Conservation (phyloP, 306 rosid genomes). For the Sicyos edulis region DNA sequence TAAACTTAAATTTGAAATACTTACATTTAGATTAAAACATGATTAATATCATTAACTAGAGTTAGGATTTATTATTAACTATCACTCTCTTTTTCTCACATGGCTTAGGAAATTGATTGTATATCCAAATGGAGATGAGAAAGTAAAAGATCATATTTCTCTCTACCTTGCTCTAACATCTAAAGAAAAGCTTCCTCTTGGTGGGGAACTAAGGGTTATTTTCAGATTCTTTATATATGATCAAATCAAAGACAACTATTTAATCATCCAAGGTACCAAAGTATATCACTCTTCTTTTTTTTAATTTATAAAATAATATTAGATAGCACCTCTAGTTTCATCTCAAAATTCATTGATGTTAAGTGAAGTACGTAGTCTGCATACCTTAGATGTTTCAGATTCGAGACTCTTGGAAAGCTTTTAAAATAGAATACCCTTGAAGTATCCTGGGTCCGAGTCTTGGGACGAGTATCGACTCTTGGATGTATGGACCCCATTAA, state of each 20-base stretch:
- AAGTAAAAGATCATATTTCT: constrained; percentile 16
- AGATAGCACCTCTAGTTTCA: too few relatives aligned
- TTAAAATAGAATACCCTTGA: too few relatives aligned
- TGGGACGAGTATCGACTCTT: too few relatives aligned
- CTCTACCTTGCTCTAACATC: constrained; percentile 18
- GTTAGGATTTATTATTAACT: not conserved
- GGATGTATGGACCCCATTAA: too few relatives aligned
- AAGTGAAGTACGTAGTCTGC: too few relatives aligned
- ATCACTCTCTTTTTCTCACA: not conserved
- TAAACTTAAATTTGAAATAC: not conserved
- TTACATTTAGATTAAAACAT: constrained; percentile 9
- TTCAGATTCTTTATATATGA: constrained; percentile 21
- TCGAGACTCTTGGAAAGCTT: too few relatives aligned
- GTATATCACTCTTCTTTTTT: too few relatives aligned
- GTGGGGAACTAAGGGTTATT: not conserved
- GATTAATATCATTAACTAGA: not conserved
- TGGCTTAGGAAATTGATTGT: constrained; percentile 18
- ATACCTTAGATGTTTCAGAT: too few relatives aligned
- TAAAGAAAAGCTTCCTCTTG: not conserved
- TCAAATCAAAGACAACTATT: constrained; percentile 17
- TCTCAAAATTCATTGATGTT: too few relatives aligned
- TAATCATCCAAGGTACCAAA: constrained; percentile 25
- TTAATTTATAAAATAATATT: too few relatives aligned
- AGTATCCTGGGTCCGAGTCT: too few relatives aligned
- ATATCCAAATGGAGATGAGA: constrained; percentile 21